These are phyloP conservation scores for Cyclotella baltica DNA, from an alignment of 108 stramenopile genomes.

Conservation along the genomic window DNA sequence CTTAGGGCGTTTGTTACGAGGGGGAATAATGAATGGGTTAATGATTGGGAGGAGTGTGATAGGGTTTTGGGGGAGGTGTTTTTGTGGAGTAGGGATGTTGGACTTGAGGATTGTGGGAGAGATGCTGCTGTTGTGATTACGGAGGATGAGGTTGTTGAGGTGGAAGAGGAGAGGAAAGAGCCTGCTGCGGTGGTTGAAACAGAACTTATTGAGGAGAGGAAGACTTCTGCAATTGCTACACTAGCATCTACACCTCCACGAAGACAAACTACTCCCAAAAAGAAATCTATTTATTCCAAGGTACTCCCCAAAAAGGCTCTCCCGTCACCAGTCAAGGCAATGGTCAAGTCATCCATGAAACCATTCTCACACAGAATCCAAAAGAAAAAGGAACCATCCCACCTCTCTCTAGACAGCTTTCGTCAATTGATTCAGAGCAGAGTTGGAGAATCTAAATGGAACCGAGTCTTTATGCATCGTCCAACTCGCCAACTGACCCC, in stretches of 20 bases:
- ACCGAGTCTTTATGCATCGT: conserved; percentile 13
- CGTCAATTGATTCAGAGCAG: conserved; percentile 16
- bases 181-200: too few relatives aligned
- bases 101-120: neutral
- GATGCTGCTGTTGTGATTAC: neutral
- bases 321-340: conserved; percentile 6
- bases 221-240: neutral
- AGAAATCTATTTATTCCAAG: conserved; percentile 6
- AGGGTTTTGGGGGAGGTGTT: conserved; percentile 16
- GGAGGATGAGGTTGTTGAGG: neutral
- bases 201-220: neutral
- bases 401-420: conserved; percentile 19
- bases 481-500: conserved; percentile 12
- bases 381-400: neutral
- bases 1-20: conserved; percentile 11
- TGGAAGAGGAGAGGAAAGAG: neutral
- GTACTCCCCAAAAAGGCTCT: conserved; percentile 25
- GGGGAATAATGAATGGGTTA: conserved; percentile 30
- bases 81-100: neutral
- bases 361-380: neutral
- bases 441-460: conserved; percentile 19
- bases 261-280: neutral
- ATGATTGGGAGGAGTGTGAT: conserved; percentile 32
- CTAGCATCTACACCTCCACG: conserved; percentile 4
- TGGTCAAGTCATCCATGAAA: neutral